Base-by-base conservation (phyloP, 1,284 basidiomycete species). In the Neolentinus lepideus region DNA sequence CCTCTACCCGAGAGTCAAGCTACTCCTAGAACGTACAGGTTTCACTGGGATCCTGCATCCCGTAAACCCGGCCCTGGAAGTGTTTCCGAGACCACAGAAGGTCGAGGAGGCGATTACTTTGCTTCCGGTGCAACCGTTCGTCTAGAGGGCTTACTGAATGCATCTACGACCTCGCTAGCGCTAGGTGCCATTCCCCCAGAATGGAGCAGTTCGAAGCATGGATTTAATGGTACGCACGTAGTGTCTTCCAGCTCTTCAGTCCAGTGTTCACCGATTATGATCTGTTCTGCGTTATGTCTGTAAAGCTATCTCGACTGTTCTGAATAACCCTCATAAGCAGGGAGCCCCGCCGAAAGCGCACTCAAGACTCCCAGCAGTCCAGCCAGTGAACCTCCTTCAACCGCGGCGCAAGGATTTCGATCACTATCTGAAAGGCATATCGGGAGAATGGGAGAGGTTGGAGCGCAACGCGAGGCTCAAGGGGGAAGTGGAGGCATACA, bases 311-410 rank as follows among this genome's bases (percentile, higher is more conserved):
- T 88, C 87, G 8, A 87, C 84, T 8, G 84, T 89, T 10, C 79
- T 95, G 55, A 93, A 92, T 64, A 92, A 89, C 64, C 93, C 93
- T 1, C 88, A 89, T 65, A 91, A 87, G 71, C 80, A 77, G 51
- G 87, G 89, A 52, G 90, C 89, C 31, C 92, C 93, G 9, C 86
- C 94, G 24, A 90, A 94, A 67, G 83, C 89, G 0, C 90, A 93
- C 63, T 86, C 91, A 9, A 71, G 84, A 0, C 75, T 95, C 9
- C 92, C 92, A 1, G 71, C 88, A 16, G 81, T 86, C 2, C 76
- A 81, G 2, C 81, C 85, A 1, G 83, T 86, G 0, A 83, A 85
- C 53, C 77, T 92, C 4, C 90, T 90, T 51, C 84, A 89, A 53
- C 85, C 92, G 8, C 79, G 87, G 47, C 80, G 91, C 48, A 92